Evolutionary conservation across 129 eudicot species (phyloP), one percentile per base, ranked within the genome.

Genomic region (Centaurea solstitialis): DNA sequence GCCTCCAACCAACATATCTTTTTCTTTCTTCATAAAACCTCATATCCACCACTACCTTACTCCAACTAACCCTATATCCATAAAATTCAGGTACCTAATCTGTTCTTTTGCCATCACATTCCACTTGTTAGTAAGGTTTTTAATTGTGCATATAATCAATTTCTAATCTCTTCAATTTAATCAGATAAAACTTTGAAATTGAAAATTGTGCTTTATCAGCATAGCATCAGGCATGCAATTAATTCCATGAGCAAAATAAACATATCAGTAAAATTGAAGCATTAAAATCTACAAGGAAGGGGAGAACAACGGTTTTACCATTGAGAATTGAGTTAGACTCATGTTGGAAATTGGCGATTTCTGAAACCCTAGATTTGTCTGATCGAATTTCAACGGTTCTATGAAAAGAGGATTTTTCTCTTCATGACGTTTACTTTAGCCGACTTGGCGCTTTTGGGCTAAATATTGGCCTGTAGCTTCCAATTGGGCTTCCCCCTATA

Each of bases 311-410:
- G 5, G 30, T 0, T 66, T 73, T 79, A 88, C 91, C 89, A 82
- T 88, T 17, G 91, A 85, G 77, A 88, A 88, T 77, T 88, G 87
- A 70, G 89, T 85, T 70, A 79, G 80, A 80, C 89, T 88, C 91
- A 88, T 88, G 75, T 62, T 85, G 40, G 43, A 66, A 66, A 39
- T 68, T 39, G 41, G 66, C 74, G 74, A 67, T 68, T 78, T 45
- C 70, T 70, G 69, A 50, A 79, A 70, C 82, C 82, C 82, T 69
- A 70, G 82, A 50, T 68, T 68, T 47, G 37, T 68, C 21, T 28
- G 67, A 68, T 78, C 53, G 50, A 78, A 57, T 68, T 75, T 77
- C 37, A 61, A 9, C 67, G 71, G 62, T 24, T 73, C 35, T n/a
- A 57, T 8, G 65, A 57, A 17, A 57, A 22, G n/a, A 22, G n/a